Base-by-base conservation (phyloP, 2,329 filamentous ascomycete genomes). In the Exophiala xenobiotica region DNA sequence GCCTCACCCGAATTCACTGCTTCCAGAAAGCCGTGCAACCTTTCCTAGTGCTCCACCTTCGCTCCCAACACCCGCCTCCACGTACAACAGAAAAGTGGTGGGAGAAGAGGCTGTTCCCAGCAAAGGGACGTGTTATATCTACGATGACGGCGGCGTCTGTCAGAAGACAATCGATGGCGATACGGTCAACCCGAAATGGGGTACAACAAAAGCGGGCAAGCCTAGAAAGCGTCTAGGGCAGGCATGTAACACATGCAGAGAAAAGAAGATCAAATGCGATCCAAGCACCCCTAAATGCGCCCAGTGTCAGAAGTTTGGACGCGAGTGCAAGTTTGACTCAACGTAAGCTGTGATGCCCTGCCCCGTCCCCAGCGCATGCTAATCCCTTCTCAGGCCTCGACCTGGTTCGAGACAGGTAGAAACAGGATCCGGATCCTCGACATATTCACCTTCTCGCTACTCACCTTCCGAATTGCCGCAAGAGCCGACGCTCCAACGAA, bases 241-340 rank as follows among this genome's bases (percentile, higher is more conserved):
- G 67, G 90, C 90, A n/a, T 96, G 91, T 66, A 79, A 95, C 52
- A 93, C 90, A 9, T 96, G 91, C 68, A 82, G 91, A 44, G 90
- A 96, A 72, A 96, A 96, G 82, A 96, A 96, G 77, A 95, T 96
- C 73, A 96, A 95, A 70, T 96, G 91, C 65, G 90, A 96, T 59
- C 91, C 90, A 1, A 90, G 91, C 62, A 86, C 83, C 59, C 88
- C 88, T 31, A 90, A 89, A 61, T 96, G 91, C 63, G 81, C 91
- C 47, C 90, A 96, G 70, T 96, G 91, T 68, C 87, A 93, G 67
- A 96, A 95, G 72, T 92, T 92, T 65, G 89, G 90, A 49, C 81
- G 89, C 41, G 77, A 86, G 14, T 96, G 91, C 79, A 86, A 86
- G 70, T 90, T 90, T 65, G 88, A 89, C 71, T 88, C 87, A 71